Evolutionary conservation across 2,329 filamentous ascomycete species (phyloP).

Genomic region (Venturia oleaginea): DNA sequence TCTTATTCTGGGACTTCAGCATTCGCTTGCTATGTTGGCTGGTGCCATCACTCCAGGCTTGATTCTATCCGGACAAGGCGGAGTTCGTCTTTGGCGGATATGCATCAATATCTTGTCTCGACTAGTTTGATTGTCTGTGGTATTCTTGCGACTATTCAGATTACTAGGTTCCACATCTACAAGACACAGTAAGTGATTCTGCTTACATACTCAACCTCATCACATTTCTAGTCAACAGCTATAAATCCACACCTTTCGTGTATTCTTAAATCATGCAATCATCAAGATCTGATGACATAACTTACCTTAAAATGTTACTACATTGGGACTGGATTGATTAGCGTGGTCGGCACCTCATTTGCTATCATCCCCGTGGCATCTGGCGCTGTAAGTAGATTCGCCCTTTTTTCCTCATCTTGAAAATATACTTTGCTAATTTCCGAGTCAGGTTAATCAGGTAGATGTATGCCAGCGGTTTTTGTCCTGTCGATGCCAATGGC

Average conservation of each 20-base stretch:
- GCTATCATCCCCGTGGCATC: conserved; percentile 64
- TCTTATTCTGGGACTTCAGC: conserved; percentile 68
- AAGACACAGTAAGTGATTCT: conserved; percentile 54
- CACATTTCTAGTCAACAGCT: no score
- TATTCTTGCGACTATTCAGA: conserved; percentile 64
- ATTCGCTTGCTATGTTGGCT: conserved; percentile 62
- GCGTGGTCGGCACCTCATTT: conserved; percentile 74
- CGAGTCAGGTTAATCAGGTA: no score
- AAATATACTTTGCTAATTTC: no score
- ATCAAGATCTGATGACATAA: neutral
- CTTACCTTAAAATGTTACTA: conserved; percentile 29
- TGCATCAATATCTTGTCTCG: conserved; percentile 70
- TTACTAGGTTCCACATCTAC: conserved; percentile 65
- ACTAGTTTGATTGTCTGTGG: conserved; percentile 71
- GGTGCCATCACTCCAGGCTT: conserved; percentile 69
- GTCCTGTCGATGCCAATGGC: conserved; percentile 50
- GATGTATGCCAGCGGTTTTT: conserved; percentile 69
- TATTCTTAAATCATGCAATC: no score
- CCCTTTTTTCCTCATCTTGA: conserved; percentile 18
- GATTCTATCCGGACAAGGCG: conserved; percentile 51
- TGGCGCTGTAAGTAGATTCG: conserved; percentile 38
- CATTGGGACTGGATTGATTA: conserved; percentile 69
- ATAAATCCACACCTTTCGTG: no score
- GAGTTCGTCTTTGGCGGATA: conserved; percentile 52
- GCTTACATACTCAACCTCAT: neutral